phyloP scores from a whole-genome alignment of 1,284 basidiomycete genomes.

The Pterulicium gracile region DNA sequence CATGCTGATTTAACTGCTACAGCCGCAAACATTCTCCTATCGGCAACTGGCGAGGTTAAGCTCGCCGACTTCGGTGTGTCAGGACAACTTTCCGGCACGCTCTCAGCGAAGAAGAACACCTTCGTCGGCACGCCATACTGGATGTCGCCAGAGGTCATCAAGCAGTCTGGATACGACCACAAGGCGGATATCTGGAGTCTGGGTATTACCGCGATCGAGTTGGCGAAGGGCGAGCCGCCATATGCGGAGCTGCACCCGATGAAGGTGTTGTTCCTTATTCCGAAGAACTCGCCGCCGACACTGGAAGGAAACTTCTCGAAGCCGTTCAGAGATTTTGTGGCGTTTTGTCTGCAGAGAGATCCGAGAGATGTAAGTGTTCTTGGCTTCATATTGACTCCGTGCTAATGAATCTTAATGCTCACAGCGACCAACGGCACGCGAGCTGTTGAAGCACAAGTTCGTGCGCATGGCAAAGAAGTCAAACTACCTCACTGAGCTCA shows the following conservation, averaged over 20 bases:
- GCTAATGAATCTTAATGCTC: slow-evolving; percentile 5
- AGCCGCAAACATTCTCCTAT: slow-evolving; percentile 94
- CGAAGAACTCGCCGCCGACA: slow-evolving; percentile 91
- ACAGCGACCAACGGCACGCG: slow-evolving; percentile 87
- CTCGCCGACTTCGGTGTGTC: slow-evolving; percentile 98
- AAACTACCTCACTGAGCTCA: slow-evolving; percentile 87
- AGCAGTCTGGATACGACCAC: slow-evolving; percentile 97
- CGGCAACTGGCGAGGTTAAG: slow-evolving; percentile 93
- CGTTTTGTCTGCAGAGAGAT: slow-evolving; percentile 88
- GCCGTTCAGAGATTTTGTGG: slow-evolving; percentile 89
- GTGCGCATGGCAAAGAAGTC: slow-evolving; percentile 92
- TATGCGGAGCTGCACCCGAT: slow-evolving; percentile 98
- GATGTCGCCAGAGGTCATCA: slow-evolving; percentile 99
- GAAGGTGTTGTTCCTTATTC: slow-evolving; percentile 97
- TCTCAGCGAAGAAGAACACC: slow-evolving; percentile 98
- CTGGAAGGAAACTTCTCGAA: slow-evolving; percentile 86
- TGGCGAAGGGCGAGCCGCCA: slow-evolving; percentile 95
- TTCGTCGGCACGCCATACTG: slow-evolving; percentile 97
- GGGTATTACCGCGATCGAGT: slow-evolving; percentile 94
- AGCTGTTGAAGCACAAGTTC: slow-evolving; percentile 94
- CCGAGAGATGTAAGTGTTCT: slow-evolving; percentile 65
- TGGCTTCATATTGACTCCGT: background rate
- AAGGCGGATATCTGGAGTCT: slow-evolving; percentile 98
- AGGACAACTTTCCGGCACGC: slow-evolving; percentile 92
- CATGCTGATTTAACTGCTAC: slow-evolving; percentile 3